Percentiles rank a stretch among this genome's conserved stretches.
Conservation (phyloP, 108 stramenopile genomes). For the Pseudonitzschia multiseries region DNA sequence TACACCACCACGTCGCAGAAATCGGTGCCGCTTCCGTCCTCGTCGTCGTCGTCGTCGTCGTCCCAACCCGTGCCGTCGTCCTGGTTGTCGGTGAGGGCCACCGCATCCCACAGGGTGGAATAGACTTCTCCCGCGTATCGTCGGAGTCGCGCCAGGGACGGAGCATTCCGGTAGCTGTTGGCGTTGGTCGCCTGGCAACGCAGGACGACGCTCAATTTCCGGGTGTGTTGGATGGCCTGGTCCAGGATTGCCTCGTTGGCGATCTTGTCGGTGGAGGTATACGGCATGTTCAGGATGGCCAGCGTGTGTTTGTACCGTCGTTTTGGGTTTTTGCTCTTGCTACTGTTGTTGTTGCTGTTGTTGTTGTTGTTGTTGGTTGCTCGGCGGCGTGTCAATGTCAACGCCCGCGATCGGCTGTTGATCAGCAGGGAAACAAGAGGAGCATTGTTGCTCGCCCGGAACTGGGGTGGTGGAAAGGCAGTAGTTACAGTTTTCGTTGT, state of each 20-base stretch:
- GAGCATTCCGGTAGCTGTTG: slow-evolving; percentile 32
- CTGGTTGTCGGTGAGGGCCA: slow-evolving; percentile 40
- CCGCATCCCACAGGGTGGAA: slow-evolving; percentile 76
- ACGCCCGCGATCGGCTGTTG: no score
- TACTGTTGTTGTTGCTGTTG: no score
- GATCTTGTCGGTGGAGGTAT: slow-evolving; percentile 74
- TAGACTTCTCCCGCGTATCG: slow-evolving; percentile 87
- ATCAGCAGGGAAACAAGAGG: no score
- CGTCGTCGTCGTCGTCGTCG: no score
- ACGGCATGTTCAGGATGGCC: slow-evolving; percentile 82
- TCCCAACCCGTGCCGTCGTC: not conserved
- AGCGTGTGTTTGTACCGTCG: slow-evolving; percentile 52
- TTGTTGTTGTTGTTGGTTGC: no score
- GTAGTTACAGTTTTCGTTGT: not conserved
- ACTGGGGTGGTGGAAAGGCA: not conserved
- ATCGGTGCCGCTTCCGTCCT: slow-evolving; percentile 5
- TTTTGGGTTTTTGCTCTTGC: not conserved
- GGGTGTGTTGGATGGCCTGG: slow-evolving; percentile 51
- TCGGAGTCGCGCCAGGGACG: slow-evolving; percentile 66
- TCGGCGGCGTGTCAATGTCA: no score
- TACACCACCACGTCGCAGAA: slow-evolving; percentile 84
- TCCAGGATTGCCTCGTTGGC: slow-evolving; percentile 88
- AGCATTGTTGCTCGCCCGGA: not conserved
- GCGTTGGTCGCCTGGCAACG: slow-evolving; percentile 40
- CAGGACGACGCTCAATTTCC: slow-evolving; percentile 66